Evolutionary conservation across 2,329 filamentous ascomycete genomes (phyloP).

Genomic region (Claviceps humidiphila): DNA sequence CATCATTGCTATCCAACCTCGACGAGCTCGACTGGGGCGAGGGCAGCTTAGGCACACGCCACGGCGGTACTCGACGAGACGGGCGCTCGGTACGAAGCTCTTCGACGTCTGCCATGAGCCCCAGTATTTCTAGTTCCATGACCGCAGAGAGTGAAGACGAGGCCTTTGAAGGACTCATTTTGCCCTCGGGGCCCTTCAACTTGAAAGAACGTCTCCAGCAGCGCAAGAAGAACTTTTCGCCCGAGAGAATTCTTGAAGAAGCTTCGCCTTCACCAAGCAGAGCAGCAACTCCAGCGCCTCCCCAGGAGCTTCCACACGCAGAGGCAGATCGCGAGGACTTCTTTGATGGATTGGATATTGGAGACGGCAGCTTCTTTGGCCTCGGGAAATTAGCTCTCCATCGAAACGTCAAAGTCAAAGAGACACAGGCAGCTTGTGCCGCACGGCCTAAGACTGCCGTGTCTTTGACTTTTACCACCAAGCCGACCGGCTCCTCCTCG

Average conservation of each 20-base stretch:
- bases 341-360: constrained; percentile 74
- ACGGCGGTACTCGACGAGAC: constrained; percentile 73
- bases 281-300: not conserved
- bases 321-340: constrained; percentile 59
- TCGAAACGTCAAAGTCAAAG: constrained; percentile 82
- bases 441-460: constrained; percentile 61
- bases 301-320: constrained; percentile 20
- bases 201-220: constrained; percentile 67
- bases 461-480: constrained; percentile 84
- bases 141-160: constrained; percentile 91
- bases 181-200: constrained; percentile 73
- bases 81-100: constrained; percentile 72
- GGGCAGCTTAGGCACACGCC: constrained; percentile 80
- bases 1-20: constrained; percentile 32
- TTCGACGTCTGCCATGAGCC: constrained; percentile 77
- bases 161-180: constrained; percentile 73
- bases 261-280: constrained; percentile 8
- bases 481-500: constrained; percentile 28
- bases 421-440: constrained; percentile 54
- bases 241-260: constrained; percentile 31
- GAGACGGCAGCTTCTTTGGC: constrained; percentile 69
- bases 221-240: constrained; percentile 49
- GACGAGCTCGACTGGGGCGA: constrained; percentile 93
- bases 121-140: constrained; percentile 82
- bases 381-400: constrained; percentile 72